Conservation (phyloP, 2,329 filamentous ascomycete genomes). For the Claviceps sp. region DNA sequence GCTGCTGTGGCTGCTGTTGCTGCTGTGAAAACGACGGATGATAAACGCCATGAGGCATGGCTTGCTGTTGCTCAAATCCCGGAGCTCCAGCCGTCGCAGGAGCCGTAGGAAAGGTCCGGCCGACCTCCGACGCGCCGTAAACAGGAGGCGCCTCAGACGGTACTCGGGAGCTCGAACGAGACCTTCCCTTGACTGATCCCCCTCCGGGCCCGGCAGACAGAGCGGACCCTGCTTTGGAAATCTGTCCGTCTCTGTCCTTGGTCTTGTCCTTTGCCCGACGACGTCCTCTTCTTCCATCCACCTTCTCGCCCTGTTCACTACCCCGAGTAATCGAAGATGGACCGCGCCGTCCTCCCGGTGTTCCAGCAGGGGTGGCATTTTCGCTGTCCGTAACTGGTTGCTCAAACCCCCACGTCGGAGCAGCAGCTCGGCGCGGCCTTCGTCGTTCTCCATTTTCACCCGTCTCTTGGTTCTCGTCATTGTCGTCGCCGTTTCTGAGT, state of each 20-base stretch:
- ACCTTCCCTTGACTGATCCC: constrained; percentile 31
- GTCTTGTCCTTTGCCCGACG: constrained; percentile 28
- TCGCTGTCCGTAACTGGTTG: constrained; percentile 47
- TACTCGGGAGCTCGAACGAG: constrained; percentile 38
- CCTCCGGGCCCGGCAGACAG: constrained; percentile 31
- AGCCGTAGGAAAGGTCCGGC: neutral
- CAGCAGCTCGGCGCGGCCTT: constrained; percentile 49
- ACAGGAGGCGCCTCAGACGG: constrained; percentile 21
- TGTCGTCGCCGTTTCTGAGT: constrained; percentile 44
- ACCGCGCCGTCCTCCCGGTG: constrained; percentile 38
- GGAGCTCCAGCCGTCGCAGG: constrained; percentile 15
- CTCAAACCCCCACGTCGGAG: constrained; percentile 59
- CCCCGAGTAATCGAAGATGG: constrained; percentile 23
- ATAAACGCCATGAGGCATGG: constrained; percentile 21
- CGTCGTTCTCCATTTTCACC: constrained; percentile 47
- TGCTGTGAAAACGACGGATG: constrained; percentile 25
- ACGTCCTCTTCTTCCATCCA: constrained; percentile 23
- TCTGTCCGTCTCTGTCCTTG: constrained; percentile 25
- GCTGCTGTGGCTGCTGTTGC: neutral
- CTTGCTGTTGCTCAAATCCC: constrained; percentile 29
- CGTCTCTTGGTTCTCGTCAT: constrained; percentile 40
- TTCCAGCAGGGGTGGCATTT: constrained; percentile 40
- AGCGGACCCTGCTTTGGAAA: constrained; percentile 25
- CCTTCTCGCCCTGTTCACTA: constrained; percentile 31
- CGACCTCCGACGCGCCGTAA: neutral